These are phyloP conservation scores for Saitoella complicata DNA, from an alignment of 805 yeast genomes.

Conservation along the genomic window DNA sequence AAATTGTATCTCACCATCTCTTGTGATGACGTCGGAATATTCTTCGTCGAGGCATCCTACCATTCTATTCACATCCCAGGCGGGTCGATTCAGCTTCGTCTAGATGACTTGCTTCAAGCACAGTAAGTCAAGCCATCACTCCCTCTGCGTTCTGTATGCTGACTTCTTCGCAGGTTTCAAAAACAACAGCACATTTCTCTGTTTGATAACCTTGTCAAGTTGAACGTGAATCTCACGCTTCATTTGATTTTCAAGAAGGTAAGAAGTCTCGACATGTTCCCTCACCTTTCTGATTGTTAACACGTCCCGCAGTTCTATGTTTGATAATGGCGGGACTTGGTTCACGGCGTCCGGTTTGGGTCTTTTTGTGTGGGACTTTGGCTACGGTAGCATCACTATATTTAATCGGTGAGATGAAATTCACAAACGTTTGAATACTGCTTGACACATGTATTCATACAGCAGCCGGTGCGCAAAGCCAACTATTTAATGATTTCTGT, in stretches of 20 bases:
- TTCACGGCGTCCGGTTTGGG: no score
- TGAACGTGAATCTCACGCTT: conserved; percentile 52
- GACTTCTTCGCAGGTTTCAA: conserved; percentile 23
- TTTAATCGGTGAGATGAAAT: no score
- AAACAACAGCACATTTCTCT: conserved; percentile 35
- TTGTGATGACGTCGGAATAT: conserved; percentile 57
- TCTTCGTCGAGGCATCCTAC: conserved; percentile 57
- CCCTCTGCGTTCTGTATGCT: neutral
- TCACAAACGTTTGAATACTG: no score
- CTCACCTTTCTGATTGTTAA: no score
- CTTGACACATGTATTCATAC: no score
- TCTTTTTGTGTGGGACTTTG: no score
- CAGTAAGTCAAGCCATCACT: conserved; percentile 33
- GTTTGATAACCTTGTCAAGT: conserved; percentile 51
- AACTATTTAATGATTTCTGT: no score
- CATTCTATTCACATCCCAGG: conserved; percentile 45
- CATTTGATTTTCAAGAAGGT: conserved; percentile 50
- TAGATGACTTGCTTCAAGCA: conserved; percentile 53
- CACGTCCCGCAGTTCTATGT: no score
- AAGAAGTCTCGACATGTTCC: no score
- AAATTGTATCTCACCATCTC: conserved; percentile 60
- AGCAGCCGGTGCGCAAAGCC: no score
- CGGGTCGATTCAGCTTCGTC: conserved; percentile 34
- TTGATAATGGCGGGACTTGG: no score
- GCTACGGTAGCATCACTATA: no score